Conservation (phyloP, 1,139 yeast genomes). For the Pichia sp. region DNA sequence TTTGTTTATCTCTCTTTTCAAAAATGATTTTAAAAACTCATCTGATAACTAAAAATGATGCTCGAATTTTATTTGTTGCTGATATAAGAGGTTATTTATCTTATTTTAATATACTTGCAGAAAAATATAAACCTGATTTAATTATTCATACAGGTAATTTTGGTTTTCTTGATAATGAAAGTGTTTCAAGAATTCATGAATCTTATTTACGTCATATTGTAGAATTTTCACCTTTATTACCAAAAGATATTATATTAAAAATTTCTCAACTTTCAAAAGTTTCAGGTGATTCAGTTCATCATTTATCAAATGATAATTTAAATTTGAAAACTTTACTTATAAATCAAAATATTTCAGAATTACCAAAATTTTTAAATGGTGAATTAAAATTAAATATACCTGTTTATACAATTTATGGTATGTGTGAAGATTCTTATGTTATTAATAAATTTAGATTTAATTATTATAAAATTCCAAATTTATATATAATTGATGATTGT, state of each 20-base stretch:
- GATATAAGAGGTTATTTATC: constrained; percentile 50
- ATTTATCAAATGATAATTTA: constrained; percentile 30
- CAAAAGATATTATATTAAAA: constrained; percentile 39
- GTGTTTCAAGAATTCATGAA: constrained; percentile 51
- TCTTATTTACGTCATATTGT: constrained; percentile 58
- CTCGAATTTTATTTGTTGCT: constrained; percentile 43
- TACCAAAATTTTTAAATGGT: constrained; percentile 48
- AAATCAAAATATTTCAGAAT: constrained; percentile 45
- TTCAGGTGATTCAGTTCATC: constrained; percentile 36
- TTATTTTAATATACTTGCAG: constrained; percentile 42
- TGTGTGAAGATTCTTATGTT: constrained; percentile 66
- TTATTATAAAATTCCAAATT: constrained; percentile 46
- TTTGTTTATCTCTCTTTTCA: too few species aligned
- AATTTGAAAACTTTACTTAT: constrained; percentile 36
- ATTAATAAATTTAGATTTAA: constrained; percentile 56
- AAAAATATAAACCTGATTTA: constrained; percentile 38
- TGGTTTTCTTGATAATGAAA: constrained; percentile 63
- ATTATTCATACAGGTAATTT: constrained; percentile 74
- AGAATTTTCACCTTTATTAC: constrained; percentile 58
- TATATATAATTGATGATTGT: constrained; percentile 56
- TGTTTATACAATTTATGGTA: constrained; percentile 70
- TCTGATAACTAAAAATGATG: neutral
- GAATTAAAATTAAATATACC: constrained; percentile 47
- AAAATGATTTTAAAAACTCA: too few species aligned
- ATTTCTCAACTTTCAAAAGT: constrained; percentile 42